Percentiles rank a stretch among this genome's conserved stretches.
These are phyloP conservation scores for Xylaria sp. DNA, from an alignment of 2,329 filamentous ascomycete species.

Conservation along the genomic window DNA sequence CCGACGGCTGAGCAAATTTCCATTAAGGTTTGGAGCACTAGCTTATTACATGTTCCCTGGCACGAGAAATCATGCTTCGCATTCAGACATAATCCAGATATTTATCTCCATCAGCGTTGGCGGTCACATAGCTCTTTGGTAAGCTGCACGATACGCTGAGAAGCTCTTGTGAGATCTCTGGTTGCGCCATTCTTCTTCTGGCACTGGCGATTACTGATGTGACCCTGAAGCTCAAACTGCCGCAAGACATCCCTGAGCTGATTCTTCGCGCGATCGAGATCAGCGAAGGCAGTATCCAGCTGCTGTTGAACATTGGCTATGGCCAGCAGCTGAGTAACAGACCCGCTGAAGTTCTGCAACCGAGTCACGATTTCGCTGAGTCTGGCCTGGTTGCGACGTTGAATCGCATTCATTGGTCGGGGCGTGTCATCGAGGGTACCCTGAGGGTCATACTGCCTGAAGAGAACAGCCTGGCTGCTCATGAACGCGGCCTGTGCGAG, in stretches of 20 bases:
- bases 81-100: neutral
- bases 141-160: conserved; percentile 28
- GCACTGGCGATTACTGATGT: conserved; percentile 30
- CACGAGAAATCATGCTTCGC: conserved; percentile 3
- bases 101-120: conserved; percentile 14
- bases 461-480: neutral
- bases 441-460: neutral
- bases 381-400: conserved; percentile 30
- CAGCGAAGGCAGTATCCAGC: conserved; percentile 29
- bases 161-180: conserved; percentile 24
- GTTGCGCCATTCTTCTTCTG: conserved; percentile 24
- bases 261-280: conserved; percentile 29
- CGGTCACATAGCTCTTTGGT: conserved; percentile 24
- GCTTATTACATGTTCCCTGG: conserved; percentile 12
- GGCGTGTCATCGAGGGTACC: neutral
- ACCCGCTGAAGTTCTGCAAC: conserved; percentile 34
- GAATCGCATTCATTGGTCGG: conserved; percentile 2
- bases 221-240: conserved; percentile 28
- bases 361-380: conserved; percentile 23
- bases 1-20: conserved; percentile 8
- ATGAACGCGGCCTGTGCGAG: conserved; percentile 9
- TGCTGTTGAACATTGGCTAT: conserved; percentile 33
- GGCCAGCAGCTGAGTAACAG: conserved; percentile 29
- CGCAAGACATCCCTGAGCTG: conserved; percentile 28
- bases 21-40: conserved; percentile 11